Evolutionary conservation across 768 basidiomycete genomes (phyloP), one percentile per base, ranked within the genome.

Genomic region (Rubroboletus satanas): DNA sequence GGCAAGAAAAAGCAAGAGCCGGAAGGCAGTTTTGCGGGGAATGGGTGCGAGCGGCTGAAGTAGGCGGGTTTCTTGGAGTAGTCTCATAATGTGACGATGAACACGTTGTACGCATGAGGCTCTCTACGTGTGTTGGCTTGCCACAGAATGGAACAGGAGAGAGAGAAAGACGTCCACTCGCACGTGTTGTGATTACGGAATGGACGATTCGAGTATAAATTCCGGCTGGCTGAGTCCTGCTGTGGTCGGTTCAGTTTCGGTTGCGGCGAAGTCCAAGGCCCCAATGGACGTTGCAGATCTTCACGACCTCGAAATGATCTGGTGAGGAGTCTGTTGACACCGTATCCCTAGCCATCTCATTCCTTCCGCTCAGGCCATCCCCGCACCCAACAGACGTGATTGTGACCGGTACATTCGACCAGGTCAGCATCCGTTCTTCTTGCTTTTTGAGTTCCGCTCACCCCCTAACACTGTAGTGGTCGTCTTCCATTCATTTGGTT

Each of bases 361-460:
- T 57, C 15, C 53, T 54, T 56, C 50, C 48, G 54, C 17, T 46
- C 57, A 88, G 87, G 87, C 86, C 85, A 17, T 77, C 81, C 58
- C 57, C 75, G 31, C 76, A 77, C 46, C 79, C 85, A 39, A 73
- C 65, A 45, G 69, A 74, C 45, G 88, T 90, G 57, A 78, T 88
- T 64, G 80, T 85, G 53, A 89, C 87, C 21, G 90, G 90, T 36
- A 80, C 85, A 31, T 92, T 91, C 67, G 89, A 92, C 77, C 73
- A 86, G 71, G 89, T 88, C 66, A 59, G 83, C 57, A 29, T 45
- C 18, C n/a, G 26, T 44, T 53, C 52, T 7, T 59, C 44, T 42
- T 50, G 5, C 8, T 26, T 36, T 39, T 50, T 26, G 17, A 33
- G 36, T 29, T 15, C 29, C 21, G 26, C 61, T 66, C 38, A 63